A percentile compares a stretch with the other conserved stretches of the same genome.
These are phyloP conservation scores for Apium graveolens DNA, from an alignment of 129 eudicot species.

Conservation along the genomic window DNA sequence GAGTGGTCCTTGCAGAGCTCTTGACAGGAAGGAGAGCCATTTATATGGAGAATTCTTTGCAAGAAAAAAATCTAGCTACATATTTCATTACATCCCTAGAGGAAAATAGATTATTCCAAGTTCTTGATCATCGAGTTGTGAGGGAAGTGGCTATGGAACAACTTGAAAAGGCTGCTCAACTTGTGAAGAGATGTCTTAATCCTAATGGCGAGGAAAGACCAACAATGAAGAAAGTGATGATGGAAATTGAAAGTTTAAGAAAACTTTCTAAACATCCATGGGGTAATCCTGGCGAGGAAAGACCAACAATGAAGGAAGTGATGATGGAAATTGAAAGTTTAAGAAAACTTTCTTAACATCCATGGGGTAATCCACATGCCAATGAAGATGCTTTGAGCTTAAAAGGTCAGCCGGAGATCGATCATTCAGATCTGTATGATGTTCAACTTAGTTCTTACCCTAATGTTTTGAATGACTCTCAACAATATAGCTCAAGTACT, in stretches of 20 bases:
- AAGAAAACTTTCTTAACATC: no score
- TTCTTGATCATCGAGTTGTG: conserved; percentile 29
- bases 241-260: conserved; percentile 35
- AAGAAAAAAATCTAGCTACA: not conserved
- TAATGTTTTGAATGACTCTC: no score
- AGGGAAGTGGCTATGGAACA: conserved; percentile 30
- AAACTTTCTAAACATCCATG: no score
- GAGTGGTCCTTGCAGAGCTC: not conserved
- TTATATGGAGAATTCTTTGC: not conserved
- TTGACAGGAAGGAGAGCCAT: not conserved
- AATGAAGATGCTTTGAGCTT: not conserved
- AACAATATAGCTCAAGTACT: no score
- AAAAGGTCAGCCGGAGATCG: not conserved
- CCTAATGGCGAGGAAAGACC: conserved; percentile 35
- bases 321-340: no score
- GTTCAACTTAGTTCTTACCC: no score
- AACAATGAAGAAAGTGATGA: conserved; percentile 48
- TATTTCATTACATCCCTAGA: conserved; percentile 13
- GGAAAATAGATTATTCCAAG: conserved; percentile 30
- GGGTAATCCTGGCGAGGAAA: no score
- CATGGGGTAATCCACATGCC: conserved; percentile 17
- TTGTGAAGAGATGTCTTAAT: conserved; percentile 36
- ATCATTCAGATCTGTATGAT: not conserved
- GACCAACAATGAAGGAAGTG: no score
- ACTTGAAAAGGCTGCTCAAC: conserved; percentile 20